phyloP scores from a whole-genome alignment of 192 early-diverging fungal genomes.

The Mortierella antarctica region DNA sequence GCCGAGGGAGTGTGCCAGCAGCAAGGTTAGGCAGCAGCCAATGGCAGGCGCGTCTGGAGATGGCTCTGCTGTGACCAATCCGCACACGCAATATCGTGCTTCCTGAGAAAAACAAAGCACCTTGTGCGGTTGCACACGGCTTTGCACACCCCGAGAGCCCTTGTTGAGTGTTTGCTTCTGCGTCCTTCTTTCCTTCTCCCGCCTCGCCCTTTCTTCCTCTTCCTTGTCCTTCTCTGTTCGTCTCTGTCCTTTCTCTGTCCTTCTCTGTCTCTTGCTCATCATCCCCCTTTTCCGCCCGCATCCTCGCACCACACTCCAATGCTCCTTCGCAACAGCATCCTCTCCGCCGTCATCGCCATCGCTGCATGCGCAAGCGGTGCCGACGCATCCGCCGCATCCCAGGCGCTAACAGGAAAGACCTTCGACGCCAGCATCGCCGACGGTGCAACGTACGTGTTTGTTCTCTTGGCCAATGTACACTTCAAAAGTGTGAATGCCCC shows the following conservation, averaged over 20 bases:
- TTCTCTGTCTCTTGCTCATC: neutral
- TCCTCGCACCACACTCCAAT: conserved; percentile 1
- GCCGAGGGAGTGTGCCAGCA: too few species aligned
- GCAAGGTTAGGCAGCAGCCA: too few species aligned
- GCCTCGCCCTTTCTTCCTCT: neutral
- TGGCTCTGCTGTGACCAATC: too few species aligned
- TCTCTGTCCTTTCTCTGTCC: neutral
- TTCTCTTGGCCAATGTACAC: neutral
- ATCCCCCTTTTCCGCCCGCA: neutral
- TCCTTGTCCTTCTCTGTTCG: neutral
- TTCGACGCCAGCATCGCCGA: conserved; percentile 30
- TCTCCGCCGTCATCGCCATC: conserved; percentile 38
- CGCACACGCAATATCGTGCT: too few species aligned
- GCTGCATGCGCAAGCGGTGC: conserved; percentile 25
- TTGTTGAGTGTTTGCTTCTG: neutral
- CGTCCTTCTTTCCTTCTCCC: neutral
- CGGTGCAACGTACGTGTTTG: conserved; percentile 37
- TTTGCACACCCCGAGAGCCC: too few species aligned
- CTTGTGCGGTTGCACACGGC: too few species aligned
- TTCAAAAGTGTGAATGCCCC: neutral
- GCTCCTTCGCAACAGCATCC: conserved; percentile 35
- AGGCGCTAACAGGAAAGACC: conserved; percentile 4
- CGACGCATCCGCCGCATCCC: conserved; percentile 38
- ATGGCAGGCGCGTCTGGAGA: too few species aligned
- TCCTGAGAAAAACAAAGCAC: too few species aligned